Base-by-base conservation (phyloP, 495 filamentous ascomycete genomes). In the Alectoria sarmentosa region DNA sequence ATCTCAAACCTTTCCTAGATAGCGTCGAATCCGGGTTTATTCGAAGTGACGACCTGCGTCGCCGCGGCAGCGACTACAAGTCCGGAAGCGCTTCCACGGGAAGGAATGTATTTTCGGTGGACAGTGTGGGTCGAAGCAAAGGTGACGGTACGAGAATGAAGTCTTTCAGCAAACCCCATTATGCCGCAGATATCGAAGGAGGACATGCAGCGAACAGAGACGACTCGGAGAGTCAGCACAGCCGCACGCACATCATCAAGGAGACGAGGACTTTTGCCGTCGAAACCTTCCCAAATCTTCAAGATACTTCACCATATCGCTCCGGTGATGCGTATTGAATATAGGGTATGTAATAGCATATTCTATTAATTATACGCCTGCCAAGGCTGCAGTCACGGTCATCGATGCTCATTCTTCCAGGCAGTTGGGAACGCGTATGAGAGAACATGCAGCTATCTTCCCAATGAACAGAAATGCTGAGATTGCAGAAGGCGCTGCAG, bases 241-340 rank as follows among this genome's bases (percentile, higher is more conserved):
- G 65, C 60, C 38, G 38, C 21, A n/a, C 60, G 15, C 56, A 62
- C 41, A 66, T 66, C 39, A 66, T 66, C 30, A 66, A 59, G 28
- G 38, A 66, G 41, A 66, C 65, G 19, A 59, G 39, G 44, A 67
- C 65, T 88, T 23, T 74, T 76, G 23, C 71, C 68, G 11, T 92
- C 88, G 90, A 80, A 82, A 66, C 78, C 84, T 62, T 86, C 84
- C 13, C 52, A 10, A 30, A 34, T 55, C 7, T 34, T 34, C 30
- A 17, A 15, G 52, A 55, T 55, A 21, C 5, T 34, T 55, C 48
- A 34, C 52, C 15, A 10, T 34, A 55, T 6, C 52, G 30, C 52
- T 55, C 52, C 17, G 21, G 34, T 34, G 52, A 34, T 34, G 15
- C 21, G 14, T 52, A 48, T 11, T 48, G 6, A 48, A 48, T 21